phyloP scores from a whole-genome alignment of 805 yeast species.

The Nadsonia fulvescens region DNA sequence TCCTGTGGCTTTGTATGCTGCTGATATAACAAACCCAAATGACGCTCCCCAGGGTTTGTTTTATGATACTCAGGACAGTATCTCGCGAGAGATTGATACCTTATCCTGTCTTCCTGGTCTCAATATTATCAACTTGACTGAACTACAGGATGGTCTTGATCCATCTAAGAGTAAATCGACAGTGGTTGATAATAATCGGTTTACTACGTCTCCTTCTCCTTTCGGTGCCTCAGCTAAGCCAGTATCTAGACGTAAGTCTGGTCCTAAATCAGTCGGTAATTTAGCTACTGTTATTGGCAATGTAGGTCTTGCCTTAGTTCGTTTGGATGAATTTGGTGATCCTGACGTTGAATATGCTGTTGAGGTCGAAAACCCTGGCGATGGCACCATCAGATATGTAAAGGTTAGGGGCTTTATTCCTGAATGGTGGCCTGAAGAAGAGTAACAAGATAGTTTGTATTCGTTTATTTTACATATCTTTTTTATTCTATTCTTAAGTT shows the following conservation, averaged over 20 bases:
- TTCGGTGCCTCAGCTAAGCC: constrained; percentile 6
- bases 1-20: constrained; percentile 38
- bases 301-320: constrained; percentile 48
- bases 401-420: constrained; percentile 44
- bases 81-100: not conserved
- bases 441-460: too few species aligned
- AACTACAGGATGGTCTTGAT: constrained; percentile 4
- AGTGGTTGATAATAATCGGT: too few species aligned
- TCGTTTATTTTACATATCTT: too few species aligned
- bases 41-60: constrained; percentile 8
- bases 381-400: constrained; percentile 22
- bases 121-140: constrained; percentile 3
- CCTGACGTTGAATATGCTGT: constrained; percentile 19
- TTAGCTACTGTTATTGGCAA: constrained; percentile 38
- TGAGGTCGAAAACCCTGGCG: constrained; percentile 12
- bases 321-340: constrained; percentile 24
- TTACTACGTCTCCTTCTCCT: too few species aligned
- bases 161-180: too few species aligned
- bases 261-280: constrained; percentile 32
- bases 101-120: constrained; percentile 1
- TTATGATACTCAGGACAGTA: constrained; percentile 2
- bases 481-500: too few species aligned
- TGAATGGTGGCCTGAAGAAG: constrained; percentile 71
- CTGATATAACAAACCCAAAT: constrained; percentile 9
- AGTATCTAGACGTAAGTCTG: not conserved